phyloP scores from a whole-genome alignment of 345 rosid species.

The Tarenaya hassleriana region DNA sequence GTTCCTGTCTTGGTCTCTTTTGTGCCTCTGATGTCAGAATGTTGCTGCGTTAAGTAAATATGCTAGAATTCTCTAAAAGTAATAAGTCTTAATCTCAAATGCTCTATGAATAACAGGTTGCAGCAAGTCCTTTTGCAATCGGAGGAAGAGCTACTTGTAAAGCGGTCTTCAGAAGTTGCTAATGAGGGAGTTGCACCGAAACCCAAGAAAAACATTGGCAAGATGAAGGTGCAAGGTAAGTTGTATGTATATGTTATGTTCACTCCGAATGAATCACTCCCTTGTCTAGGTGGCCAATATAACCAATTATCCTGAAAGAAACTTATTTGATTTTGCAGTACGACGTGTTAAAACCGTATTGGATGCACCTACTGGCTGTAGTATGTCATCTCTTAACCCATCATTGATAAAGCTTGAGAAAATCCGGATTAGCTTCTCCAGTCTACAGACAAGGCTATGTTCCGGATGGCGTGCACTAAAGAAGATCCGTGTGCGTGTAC shows the following conservation, averaged over 20 bases:
- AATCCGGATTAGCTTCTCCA: constrained; percentile 55
- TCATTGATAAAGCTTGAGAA: constrained; percentile 49
- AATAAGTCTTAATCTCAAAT: constrained; percentile 9
- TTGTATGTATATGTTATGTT: constrained; percentile 9
- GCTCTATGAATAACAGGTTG: constrained; percentile 39
- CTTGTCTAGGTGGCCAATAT: too few species aligned
- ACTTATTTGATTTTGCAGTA: constrained; percentile 42
- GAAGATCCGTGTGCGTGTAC: constrained; percentile 50
- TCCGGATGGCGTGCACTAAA: constrained; percentile 70
- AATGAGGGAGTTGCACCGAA: constrained; percentile 61
- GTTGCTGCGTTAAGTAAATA: not conserved
- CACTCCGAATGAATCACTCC: constrained; percentile 8
- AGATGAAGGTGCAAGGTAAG: constrained; percentile 95
- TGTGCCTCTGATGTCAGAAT: not conserved
- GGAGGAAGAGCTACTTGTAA: constrained; percentile 77
- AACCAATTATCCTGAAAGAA: constrained; percentile 1
- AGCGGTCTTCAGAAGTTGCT: constrained; percentile 55
- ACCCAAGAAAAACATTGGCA: constrained; percentile 75
- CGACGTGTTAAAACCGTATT: constrained; percentile 72
- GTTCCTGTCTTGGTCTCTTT: not conserved
- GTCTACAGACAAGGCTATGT: constrained; percentile 46
- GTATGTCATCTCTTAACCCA: constrained; percentile 59
- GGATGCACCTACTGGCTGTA: constrained; percentile 83
- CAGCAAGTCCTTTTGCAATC: constrained; percentile 80
- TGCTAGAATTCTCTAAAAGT: not conserved